A percentile compares a stretch with the other conserved stretches of the same genome.
Evolutionary conservation across 768 basidiomycete species (phyloP).

Genomic region (Tulasnella sp.): DNA sequence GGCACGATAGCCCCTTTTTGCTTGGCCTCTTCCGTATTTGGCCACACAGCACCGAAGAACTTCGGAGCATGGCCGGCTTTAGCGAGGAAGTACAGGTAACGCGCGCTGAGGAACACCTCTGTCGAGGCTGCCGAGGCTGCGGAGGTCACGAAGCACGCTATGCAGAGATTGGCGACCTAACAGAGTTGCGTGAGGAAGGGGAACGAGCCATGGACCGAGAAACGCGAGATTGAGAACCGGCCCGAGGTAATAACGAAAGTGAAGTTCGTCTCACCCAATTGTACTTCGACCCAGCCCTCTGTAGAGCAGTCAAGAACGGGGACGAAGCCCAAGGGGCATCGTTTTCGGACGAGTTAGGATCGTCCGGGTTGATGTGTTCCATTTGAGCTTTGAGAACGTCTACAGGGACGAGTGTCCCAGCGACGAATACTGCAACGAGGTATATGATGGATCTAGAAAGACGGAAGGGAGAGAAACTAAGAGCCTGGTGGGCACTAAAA

Average conservation of each 20-base stretch:
- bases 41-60: conserved; percentile 23
- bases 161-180: conserved; percentile 15
- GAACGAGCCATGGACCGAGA: too few species aligned
- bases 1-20: conserved; percentile 14
- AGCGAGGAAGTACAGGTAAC: conserved; percentile 26
- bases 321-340: conserved; percentile 16
- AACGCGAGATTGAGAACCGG: too few species aligned
- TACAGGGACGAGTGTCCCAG: background rate
- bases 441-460: conserved; percentile 13
- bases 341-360: background rate
- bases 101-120: conserved; percentile 28
- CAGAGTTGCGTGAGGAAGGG: too few species aligned
- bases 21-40: background rate
- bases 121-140: conserved; percentile 25
- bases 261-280: background rate
- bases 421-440: conserved; percentile 1
- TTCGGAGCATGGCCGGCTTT: conserved; percentile 28
- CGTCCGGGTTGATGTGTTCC: background rate
- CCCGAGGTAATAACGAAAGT: too few species aligned
- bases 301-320: background rate
- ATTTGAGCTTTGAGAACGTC: background rate
- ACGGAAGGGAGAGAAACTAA: too few species aligned
- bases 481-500: too few species aligned
- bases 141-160: conserved; percentile 22
- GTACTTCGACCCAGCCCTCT: background rate